Conservation (phyloP, 2,329 filamentous ascomycete species). For the Dactylonectria estremocensis region DNA sequence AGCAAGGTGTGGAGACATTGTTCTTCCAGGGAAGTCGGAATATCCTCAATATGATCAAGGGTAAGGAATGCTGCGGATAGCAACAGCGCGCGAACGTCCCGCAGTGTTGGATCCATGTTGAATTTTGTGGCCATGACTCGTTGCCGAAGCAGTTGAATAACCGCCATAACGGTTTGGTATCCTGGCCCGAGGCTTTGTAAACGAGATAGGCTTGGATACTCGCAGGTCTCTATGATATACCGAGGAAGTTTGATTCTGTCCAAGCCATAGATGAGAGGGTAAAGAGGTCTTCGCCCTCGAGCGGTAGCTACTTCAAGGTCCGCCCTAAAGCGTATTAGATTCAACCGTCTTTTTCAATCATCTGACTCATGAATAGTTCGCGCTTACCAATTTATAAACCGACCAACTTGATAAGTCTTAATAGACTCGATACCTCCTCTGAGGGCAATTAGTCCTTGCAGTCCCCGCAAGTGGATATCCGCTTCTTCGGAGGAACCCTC, state of each 20-base stretch:
- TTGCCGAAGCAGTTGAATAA: constrained; percentile 3
- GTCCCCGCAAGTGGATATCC: constrained; percentile 6
- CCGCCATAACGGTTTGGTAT: neutral
- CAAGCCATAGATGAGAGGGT: constrained; percentile 9
- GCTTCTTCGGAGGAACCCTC: constrained; percentile 10
- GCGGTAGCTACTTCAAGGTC: constrained; percentile 18
- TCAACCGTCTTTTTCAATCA: neutral
- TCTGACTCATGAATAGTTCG: neutral
- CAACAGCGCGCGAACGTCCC: constrained; percentile 11
- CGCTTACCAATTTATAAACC: constrained; percentile 21
- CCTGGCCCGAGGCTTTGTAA: constrained; percentile 8
- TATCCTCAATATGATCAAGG: constrained; percentile 2
- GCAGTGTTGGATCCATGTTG: constrained; percentile 18
- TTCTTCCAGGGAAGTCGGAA: constrained; percentile 8
- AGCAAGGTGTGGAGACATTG: neutral
- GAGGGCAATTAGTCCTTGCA: constrained; percentile 1
- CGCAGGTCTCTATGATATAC: neutral
- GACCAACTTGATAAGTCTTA: constrained; percentile 13
- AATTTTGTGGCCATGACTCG: constrained; percentile 7
- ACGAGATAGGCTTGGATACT: neutral
- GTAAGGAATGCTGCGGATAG: constrained; percentile 7
- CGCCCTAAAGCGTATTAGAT: neutral
- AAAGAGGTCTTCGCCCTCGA: constrained; percentile 2
- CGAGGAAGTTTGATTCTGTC: neutral
- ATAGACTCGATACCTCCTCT: constrained; percentile 15